Percentiles rank a stretch among this genome's conserved stretches.
Conservation (phyloP, 106 monocot genomes). For the Apostasia shenzhenica region DNA sequence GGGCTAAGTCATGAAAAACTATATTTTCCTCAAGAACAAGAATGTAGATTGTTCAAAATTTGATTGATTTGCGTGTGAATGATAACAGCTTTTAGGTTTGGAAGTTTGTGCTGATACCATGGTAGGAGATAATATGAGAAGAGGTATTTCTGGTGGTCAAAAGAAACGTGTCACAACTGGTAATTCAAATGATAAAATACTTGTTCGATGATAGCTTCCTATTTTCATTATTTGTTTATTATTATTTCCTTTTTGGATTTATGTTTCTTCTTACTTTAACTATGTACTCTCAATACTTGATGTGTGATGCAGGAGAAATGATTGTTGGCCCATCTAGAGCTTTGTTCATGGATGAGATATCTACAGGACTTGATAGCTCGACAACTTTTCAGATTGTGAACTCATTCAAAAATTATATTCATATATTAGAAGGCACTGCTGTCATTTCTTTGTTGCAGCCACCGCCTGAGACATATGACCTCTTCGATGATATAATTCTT, state of each 20-base stretch:
- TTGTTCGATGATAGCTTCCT: not conserved
- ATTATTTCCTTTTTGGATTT: not conserved
- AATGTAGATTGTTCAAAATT: not conserved
- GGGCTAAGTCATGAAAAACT: not conserved
- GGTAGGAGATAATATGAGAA: conserved; percentile 44
- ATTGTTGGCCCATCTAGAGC: conserved; percentile 43
- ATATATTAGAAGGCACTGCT: conserved; percentile 39
- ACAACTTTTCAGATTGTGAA: conserved; percentile 52
- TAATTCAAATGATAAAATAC: not conserved
- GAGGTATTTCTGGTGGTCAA: conserved; percentile 51
- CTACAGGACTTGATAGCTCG: conserved; percentile 47
- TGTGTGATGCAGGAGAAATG: conserved; percentile 35
- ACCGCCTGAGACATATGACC: conserved; percentile 47
- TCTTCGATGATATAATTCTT: conserved; percentile 50
- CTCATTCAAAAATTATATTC: conserved; percentile 29
- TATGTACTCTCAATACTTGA: not conserved
- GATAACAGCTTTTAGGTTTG: conserved; percentile 20
- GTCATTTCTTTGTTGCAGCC: conserved; percentile 43
- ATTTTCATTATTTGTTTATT: not conserved
- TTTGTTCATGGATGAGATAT: conserved; percentile 54
- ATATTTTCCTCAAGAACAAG: not conserved
- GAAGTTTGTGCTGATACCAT: conserved; percentile 47
- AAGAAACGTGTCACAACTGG: conserved; percentile 41
- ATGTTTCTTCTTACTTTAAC: not conserved
- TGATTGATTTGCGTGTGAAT: not conserved